Percentiles rank a stretch among this genome's conserved stretches.
Evolutionary conservation across 208 protist genomes (phyloP).

Genomic region (Herpetomonas samuelpessoai): DNA sequence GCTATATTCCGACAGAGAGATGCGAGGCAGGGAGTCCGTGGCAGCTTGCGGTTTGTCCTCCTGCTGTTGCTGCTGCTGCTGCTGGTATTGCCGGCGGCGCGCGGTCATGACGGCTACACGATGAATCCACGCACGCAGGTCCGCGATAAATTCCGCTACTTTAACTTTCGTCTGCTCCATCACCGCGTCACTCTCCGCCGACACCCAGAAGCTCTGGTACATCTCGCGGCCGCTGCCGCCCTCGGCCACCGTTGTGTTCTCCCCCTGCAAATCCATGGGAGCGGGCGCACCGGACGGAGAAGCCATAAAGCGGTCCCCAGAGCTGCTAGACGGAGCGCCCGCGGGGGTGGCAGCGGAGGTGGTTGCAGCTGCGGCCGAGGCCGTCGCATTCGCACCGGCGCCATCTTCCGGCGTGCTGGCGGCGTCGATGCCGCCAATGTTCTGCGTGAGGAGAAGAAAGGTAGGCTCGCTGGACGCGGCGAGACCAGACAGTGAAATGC

Average conservation of each 20-base stretch:
- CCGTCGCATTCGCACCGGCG: neutral
- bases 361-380: neutral
- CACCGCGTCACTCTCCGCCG: constrained; percentile 1
- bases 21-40: neutral
- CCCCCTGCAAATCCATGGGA: neutral
- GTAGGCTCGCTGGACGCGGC: constrained; percentile 24
- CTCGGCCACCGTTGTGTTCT: neutral
- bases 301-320: neutral
- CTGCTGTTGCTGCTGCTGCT: constrained; percentile 10
- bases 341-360: neutral
- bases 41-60: neutral
- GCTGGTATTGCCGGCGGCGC: neutral
- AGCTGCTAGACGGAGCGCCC: neutral
- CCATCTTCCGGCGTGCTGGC: constrained; percentile 1
- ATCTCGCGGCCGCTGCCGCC: neutral
- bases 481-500: neutral
- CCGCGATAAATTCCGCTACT: constrained; percentile 48
- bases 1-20: constrained; percentile 13
- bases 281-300: neutral
- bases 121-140: constrained; percentile 60
- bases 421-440: constrained; percentile 64
- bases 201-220: neutral
- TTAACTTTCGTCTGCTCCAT: constrained; percentile 12
- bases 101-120: constrained; percentile 29
- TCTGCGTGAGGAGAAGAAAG: constrained; percentile 72